Evolutionary conservation across 371 early-diverging fungal genomes (phyloP), one percentile per base, ranked within the genome.

Genomic region (Encephalitozoon hellem): DNA sequence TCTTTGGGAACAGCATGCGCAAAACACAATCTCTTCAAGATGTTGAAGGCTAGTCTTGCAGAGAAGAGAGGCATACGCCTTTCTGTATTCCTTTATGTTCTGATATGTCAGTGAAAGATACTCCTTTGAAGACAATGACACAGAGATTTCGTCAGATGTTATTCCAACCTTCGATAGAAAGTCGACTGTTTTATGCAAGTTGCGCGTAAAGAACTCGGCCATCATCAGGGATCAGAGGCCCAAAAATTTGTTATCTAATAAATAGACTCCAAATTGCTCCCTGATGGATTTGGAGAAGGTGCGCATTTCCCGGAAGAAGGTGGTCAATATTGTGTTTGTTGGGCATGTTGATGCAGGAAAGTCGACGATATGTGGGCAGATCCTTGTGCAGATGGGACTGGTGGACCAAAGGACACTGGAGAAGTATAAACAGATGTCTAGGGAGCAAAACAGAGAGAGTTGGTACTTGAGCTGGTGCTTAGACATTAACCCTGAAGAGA

Each of bases 301-400:
- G 12, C 34, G 34, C 4, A 41, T 74, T 28, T 25, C 34, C 41
- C 30, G 25, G 23, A 74, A 77, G 59, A 53, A 67, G 18, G 26
- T 54, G 2, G 11, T 79, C 34, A 79, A 79, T 51, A 77, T 95
- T 88, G 93, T 95, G 87, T 94, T 97, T 88, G 94, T 95, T 86
- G 98, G 98, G 80, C 96, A 97, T 91, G 97, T 96, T 89, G 97
- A 98, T 86, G 93, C 96, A 4, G 99, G 99, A 78, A 97, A 98
- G 85, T 91, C 91, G 45, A 98, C 99, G 6, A 86, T 94, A 72
- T 93, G 95, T 92, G 99, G 99, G 86, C 95, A 94, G 88, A 91
- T 98, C 87, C 92, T 97, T 87, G 93, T 94, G 90, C 91, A 94
- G 88, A 91, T 93, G 88, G 94, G 94, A 88, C 91, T 94, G 93